Percentiles rank a stretch among this genome's conserved stretches.
Conservation (phyloP, 2,329 filamentous ascomycete species). For the Byssoonygena ceratinophila region DNA sequence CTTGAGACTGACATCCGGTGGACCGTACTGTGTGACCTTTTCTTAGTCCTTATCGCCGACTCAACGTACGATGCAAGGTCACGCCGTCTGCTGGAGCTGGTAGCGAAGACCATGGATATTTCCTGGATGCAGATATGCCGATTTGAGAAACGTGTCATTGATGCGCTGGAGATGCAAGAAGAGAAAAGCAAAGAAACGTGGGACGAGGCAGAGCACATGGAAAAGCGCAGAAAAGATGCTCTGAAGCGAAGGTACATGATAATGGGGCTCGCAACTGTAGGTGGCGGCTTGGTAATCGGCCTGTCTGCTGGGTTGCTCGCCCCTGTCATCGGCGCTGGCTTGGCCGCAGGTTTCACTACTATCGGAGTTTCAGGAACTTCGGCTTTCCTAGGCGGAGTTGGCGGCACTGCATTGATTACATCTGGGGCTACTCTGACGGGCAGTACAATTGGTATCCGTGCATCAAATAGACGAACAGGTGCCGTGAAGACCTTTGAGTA, state of each 20-base stretch:
- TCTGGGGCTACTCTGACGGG: slow-evolving; percentile 79
- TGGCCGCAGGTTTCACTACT: slow-evolving; percentile 89
- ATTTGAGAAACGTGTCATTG: slow-evolving; percentile 94
- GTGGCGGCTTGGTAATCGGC: slow-evolving; percentile 88
- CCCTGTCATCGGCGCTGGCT: slow-evolving; percentile 83
- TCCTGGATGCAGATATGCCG: slow-evolving; percentile 87
- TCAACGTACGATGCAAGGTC: slow-evolving; percentile 86
- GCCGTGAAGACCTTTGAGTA: slow-evolving; percentile 96
- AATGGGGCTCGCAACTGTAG: slow-evolving; percentile 94
- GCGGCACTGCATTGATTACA: slow-evolving; percentile 87
- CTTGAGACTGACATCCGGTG: slow-evolving; percentile 94
- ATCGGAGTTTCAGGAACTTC: slow-evolving; percentile 85
- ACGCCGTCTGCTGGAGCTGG: slow-evolving; percentile 67
- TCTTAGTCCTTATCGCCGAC: slow-evolving; percentile 92
- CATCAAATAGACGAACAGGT: slow-evolving; percentile 77
- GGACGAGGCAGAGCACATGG: slow-evolving; percentile 94
- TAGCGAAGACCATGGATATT: slow-evolving; percentile 69
- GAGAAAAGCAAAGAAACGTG: slow-evolving; percentile 89
- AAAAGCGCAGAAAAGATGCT: slow-evolving; percentile 67
- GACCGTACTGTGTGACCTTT: slow-evolving; percentile 93
- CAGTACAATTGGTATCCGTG: slow-evolving; percentile 71
- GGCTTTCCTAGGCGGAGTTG: slow-evolving; percentile 80
- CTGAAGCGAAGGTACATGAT: slow-evolving; percentile 77
- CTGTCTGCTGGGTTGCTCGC: slow-evolving; percentile 85
- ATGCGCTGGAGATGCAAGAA: slow-evolving; percentile 96